Base-by-base conservation (phyloP, 2,329 filamentous ascomycete species). In the Teratosphaeria nubilosa region DNA sequence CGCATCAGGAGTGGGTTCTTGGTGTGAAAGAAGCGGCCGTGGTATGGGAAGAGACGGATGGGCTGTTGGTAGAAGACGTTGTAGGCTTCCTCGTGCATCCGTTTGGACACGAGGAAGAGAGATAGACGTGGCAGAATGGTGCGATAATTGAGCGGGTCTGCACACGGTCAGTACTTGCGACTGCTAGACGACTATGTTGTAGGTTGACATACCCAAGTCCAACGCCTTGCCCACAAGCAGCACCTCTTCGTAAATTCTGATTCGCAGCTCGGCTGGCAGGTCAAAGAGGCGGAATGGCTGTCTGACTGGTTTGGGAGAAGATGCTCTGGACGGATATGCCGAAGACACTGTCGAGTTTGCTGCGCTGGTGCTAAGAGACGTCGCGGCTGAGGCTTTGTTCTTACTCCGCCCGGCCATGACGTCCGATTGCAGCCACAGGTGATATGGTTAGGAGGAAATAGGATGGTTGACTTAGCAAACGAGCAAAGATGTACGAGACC, bases 1-100 rank as follows among this genome's bases (percentile, higher is more conserved):
- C 87, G 83, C 5, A 85, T 80, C 30, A 91, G 77, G 0, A 91
- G 76, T 1, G 87, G 87, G 64, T 82, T 83, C 74, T 88, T 88
- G 31, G 84, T 85, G 73, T 89, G 86, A 76, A 88, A 88, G 73
- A 86, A 85, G 45, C 80, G 78, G 51, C 84, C 84, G 5, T 81
- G 76, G 3, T 80, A 84, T 14, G 86, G 76, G 65, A 90, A 90
- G 37, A 91, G 70, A 57, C 86, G 84, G 56, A 87, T 80, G 0
- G 80, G 77, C 56, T 82, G 80, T 67, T 81, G 81, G 72, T 87
- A 90, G 69, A 89, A 87, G 61, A 80, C 77, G 64, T 85, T 79
- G 0, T 82, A 80, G 0, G 86, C 83, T 70, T 90, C 87, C 16
- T 72, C 68, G 66, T 87, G 82, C 48, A 88, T 74, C 55, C 78